Conservation (phyloP, 148 eudicot species). For the Talinum fruticosum region DNA sequence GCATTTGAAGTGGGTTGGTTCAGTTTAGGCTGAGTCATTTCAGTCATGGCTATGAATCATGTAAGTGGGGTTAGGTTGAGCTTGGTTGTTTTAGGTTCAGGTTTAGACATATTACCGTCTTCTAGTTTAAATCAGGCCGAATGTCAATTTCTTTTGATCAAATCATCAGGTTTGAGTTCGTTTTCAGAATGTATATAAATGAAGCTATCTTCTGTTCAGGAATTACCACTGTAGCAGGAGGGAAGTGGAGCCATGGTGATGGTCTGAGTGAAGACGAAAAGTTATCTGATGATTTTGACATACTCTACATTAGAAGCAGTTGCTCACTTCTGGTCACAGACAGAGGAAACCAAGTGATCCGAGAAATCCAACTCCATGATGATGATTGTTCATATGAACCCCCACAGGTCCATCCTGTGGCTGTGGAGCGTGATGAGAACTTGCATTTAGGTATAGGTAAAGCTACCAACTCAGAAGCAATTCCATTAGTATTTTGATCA, state of each 20-base stretch:
- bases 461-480: not conserved
- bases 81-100: too few species aligned
- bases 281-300: constrained; percentile 76
- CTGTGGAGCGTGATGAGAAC: constrained; percentile 35
- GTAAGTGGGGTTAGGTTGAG: too few species aligned
- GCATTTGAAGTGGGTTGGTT: too few species aligned
- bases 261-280: constrained; percentile 76
- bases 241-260: constrained; percentile 61
- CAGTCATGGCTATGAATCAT: too few species aligned
- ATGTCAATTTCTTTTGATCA: too few species aligned
- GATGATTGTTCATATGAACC: constrained; percentile 56
- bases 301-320: constrained; percentile 57
- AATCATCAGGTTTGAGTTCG: too few species aligned
- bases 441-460: constrained; percentile 53
- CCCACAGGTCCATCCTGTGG: constrained; percentile 12
- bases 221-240: constrained; percentile 86
- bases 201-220: constrained; percentile 38
- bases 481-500: not conserved
- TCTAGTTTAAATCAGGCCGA: too few species aligned
- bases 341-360: constrained; percentile 82
- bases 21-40: too few species aligned
- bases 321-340: constrained; percentile 78
- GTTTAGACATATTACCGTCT: too few species aligned
- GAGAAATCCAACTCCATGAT: constrained; percentile 72
- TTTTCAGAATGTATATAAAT: not conserved